A percentile compares a stretch with the other conserved stretches of the same genome.
Evolutionary conservation across 495 filamentous ascomycete species (phyloP).

Genomic region (Tuber magnatum): DNA sequence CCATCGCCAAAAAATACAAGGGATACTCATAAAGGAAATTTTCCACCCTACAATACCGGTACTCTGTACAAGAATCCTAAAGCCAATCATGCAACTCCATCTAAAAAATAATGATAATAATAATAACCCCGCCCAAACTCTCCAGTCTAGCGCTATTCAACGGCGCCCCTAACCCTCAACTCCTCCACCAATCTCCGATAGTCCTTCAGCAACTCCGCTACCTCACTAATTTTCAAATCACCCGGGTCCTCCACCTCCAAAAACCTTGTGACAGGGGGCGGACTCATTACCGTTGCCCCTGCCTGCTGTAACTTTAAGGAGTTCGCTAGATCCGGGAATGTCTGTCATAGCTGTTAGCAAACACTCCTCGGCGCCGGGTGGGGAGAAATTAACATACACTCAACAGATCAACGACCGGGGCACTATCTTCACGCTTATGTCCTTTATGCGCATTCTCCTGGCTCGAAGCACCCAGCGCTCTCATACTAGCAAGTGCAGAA

Average conservation of each 20-base stretch:
- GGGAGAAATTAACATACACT: conserved; percentile 13
- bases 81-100: neutral
- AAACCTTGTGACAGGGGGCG: conserved; percentile 71
- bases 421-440: conserved; percentile 30
- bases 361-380: neutral
- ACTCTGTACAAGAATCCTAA: conserved; percentile 3
- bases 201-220: conserved; percentile 72
- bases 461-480: conserved; percentile 20
- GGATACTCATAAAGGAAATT: neutral
- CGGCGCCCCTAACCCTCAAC: conserved; percentile 55
- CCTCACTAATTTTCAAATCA: conserved; percentile 74
- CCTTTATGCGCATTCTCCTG: conserved; percentile 30
- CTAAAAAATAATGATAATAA: neutral
- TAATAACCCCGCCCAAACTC: neutral
- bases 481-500: conserved; percentile 20
- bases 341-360: conserved; percentile 40
- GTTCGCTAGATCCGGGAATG: conserved; percentile 55
- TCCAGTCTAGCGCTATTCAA: conserved; percentile 32
- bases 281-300: conserved; percentile 51
- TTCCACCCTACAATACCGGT: neutral
- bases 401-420: conserved; percentile 34
- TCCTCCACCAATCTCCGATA: conserved; percentile 74
- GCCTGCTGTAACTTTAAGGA: conserved; percentile 46
- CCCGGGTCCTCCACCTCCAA: conserved; percentile 68
- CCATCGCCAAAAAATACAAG: neutral